phyloP scores from a whole-genome alignment of 345 rosid species.

The Microcos paniculata region DNA sequence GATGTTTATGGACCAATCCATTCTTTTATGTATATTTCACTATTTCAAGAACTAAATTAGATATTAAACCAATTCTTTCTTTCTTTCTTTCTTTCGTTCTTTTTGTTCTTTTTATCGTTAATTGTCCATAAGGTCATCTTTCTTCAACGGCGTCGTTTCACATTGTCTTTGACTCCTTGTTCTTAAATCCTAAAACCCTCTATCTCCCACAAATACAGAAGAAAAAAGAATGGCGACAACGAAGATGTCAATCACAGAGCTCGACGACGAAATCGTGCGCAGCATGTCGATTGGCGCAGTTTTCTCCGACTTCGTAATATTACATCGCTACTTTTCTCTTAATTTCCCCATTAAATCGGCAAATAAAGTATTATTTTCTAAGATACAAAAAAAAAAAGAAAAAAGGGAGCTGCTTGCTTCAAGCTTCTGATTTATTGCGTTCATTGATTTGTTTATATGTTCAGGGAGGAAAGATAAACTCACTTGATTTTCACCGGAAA shows the following conservation, averaged over 20 bases:
- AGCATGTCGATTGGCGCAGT: conserved; percentile 94
- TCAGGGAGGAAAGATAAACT: conserved; percentile 86
- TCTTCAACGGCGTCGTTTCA: not conserved
- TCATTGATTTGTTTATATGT: conserved; percentile 6
- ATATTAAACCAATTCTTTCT: no score
- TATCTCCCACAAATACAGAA: not conserved
- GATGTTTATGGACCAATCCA: no score
- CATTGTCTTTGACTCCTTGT: not conserved
- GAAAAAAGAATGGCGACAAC: conserved; percentile 9
- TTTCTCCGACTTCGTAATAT: conserved; percentile 86
- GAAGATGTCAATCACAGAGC: conserved; percentile 53
- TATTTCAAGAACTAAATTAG: no score
- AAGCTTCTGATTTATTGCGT: conserved; percentile 7
- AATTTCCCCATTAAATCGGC: not conserved
- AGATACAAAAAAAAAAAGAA: not conserved
- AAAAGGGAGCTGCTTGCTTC: not conserved
- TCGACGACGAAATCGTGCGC: conserved; percentile 66
- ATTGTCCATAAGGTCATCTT: not conserved
- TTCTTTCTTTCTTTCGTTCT: no score
- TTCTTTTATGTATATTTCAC: no score
- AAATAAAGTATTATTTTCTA: not conserved
- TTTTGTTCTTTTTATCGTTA: no score
- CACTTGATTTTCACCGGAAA: conserved; percentile 86
- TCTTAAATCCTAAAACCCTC: conserved; percentile 14
- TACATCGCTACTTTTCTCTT: not conserved